Percentiles rank a stretch among this genome's conserved stretches.
Evolutionary conservation across 768 basidiomycete genomes (phyloP).

Genomic region (Sarcomyxa edulis): DNA sequence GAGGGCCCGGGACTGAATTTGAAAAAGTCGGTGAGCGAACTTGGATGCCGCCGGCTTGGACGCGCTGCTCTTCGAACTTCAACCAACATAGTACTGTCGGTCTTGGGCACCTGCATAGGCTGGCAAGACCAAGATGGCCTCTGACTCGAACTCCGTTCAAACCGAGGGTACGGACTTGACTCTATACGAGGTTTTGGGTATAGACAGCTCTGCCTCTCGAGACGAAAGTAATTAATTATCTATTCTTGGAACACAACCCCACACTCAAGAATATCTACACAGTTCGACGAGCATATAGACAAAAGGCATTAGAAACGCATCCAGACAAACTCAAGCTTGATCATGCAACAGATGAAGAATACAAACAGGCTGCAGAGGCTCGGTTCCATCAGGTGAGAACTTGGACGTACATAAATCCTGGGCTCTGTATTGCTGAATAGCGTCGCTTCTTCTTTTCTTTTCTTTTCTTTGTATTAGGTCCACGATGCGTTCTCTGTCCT

Average conservation of each 20-base stretch:
- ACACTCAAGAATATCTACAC: not conserved
- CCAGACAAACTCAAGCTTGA: constrained; percentile 61
- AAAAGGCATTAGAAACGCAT: constrained; percentile 65
- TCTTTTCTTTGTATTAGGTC: no score
- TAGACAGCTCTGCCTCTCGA: constrained; percentile 12
- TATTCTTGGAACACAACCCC: not conserved
- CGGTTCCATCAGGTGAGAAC: constrained; percentile 55
- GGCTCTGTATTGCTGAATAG: constrained; percentile 9
- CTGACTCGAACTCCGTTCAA: no score
- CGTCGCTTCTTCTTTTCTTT: no score
- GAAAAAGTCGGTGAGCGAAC: no score
- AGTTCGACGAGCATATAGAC: constrained; percentile 68
- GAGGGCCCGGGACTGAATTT: no score
- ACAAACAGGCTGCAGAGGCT: constrained; percentile 48
- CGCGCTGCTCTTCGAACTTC: no score
- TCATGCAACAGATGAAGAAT: constrained; percentile 40
- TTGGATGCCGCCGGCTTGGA: no score
- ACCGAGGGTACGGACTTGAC: constrained; percentile 6
- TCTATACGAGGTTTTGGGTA: constrained; percentile 16
- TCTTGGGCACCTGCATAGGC: no score
- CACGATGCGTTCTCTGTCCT: constrained; percentile 59
- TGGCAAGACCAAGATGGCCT: no score
- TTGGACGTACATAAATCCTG: constrained; percentile 6
- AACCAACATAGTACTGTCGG: no score
- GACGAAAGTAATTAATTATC: constrained; percentile 16